A percentile compares a stretch with the other conserved stretches of the same genome.
These are phyloP conservation scores for Verbascum thapsus DNA, from an alignment of 257 asterid species.

Conservation along the genomic window DNA sequence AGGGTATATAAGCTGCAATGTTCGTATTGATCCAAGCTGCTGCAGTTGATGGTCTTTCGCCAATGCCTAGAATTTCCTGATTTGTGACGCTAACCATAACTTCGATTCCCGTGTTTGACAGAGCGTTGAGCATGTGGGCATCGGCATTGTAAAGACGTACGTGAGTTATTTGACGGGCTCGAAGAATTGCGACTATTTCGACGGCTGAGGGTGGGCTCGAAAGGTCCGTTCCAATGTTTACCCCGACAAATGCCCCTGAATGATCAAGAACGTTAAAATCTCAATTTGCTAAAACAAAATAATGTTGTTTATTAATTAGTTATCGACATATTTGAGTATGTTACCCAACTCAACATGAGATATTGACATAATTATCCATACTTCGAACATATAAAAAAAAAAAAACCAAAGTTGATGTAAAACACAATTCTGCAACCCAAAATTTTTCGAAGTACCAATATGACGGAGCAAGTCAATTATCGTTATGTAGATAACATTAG, in stretches of 20 bases:
- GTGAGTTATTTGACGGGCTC: slow-evolving; percentile 66
- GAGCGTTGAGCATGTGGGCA: slow-evolving; percentile 71
- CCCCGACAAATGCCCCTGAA: slow-evolving; percentile 79
- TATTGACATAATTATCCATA: neutral
- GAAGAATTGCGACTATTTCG: slow-evolving; percentile 67
- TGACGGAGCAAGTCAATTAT: slow-evolving; percentile 1
- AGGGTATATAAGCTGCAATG: slow-evolving; percentile 60
- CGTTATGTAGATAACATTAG: neutral
- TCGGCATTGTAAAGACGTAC: slow-evolving; percentile 81
- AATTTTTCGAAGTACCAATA: neutral
- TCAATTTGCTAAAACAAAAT: too few relatives aligned
- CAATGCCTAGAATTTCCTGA: slow-evolving; percentile 68
- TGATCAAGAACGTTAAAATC: slow-evolving; percentile 15
- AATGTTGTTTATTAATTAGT: too few relatives aligned
- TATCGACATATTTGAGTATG: too few relatives aligned
- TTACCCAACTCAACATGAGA: neutral
- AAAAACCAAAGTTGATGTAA: neutral
- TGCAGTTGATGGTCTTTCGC: slow-evolving; percentile 69
- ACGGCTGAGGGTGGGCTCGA: slow-evolving; percentile 65
- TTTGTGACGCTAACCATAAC: slow-evolving; percentile 87
- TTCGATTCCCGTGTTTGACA: slow-evolving; percentile 72
- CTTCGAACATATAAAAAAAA: neutral
- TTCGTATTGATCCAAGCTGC: slow-evolving; percentile 78
- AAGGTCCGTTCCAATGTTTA: slow-evolving; percentile 72
- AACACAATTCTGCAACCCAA: too few relatives aligned